Evolutionary conservation across 495 filamentous ascomycete genomes (phyloP).

Genomic region (Tuber borchii): DNA sequence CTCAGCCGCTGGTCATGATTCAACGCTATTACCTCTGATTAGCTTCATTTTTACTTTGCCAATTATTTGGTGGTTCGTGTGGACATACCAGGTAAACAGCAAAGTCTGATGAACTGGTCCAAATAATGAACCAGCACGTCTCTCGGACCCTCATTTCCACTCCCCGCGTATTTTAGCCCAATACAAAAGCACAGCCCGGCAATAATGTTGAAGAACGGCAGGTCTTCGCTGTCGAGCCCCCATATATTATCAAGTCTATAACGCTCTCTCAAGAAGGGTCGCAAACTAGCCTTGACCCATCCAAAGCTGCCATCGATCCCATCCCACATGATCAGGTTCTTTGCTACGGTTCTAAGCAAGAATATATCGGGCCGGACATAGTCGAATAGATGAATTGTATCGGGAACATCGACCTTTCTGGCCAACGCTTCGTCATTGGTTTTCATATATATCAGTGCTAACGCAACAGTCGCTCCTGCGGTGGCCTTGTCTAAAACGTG

Average conservation of each 20-base stretch:
- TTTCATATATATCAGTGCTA: conserved; percentile 97
- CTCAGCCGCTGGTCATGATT: conserved; percentile 78
- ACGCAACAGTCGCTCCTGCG: conserved; percentile 77
- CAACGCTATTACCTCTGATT: conserved; percentile 40
- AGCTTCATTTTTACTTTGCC: not conserved
- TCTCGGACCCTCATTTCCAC: conserved; percentile 60
- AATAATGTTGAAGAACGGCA: conserved; percentile 89
- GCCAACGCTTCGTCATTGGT: conserved; percentile 83
- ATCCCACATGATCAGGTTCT: conserved; percentile 89
- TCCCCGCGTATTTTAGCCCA: conserved; percentile 81
- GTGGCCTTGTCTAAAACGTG: conserved; percentile 90
- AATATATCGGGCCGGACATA: conserved; percentile 91
- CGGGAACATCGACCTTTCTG: conserved; percentile 84
- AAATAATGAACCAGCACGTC: conserved; percentile 79
- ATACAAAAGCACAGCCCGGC: conserved; percentile 82
- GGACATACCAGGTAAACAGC: conserved; percentile 50
- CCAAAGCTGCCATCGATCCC: conserved; percentile 60
- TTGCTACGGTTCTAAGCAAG: conserved; percentile 81
- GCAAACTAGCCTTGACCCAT: conserved; percentile 72
- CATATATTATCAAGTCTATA: conserved; percentile 49
- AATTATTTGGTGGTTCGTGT: not conserved
- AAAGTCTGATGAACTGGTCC: conserved; percentile 78
- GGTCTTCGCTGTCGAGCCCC: conserved; percentile 62
- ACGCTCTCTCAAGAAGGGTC: conserved; percentile 44
- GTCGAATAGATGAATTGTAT: conserved; percentile 82